These are phyloP conservation scores for Wickerhamiella sorbophila DNA, from an alignment of 805 yeast genomes.

Conservation along the genomic window DNA sequence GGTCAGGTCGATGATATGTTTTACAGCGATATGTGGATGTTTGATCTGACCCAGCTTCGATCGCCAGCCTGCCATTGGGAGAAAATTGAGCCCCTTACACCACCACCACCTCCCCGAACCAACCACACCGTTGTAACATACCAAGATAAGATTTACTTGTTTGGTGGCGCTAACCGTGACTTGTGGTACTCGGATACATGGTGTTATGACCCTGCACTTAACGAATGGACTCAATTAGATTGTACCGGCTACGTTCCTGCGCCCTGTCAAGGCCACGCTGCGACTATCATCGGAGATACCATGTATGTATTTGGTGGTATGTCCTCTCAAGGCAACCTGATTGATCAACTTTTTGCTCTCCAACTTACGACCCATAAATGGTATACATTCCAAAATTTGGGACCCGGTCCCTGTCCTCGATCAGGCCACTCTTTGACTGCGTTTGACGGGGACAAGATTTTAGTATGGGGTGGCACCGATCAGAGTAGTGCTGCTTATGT, in stretches of 20 bases:
- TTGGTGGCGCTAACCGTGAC: slow-evolving; percentile 81
- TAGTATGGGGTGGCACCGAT: slow-evolving; percentile 76
- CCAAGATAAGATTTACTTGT: slow-evolving; percentile 66
- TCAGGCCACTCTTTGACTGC: slow-evolving; percentile 85
- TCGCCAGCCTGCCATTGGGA: slow-evolving; percentile 80
- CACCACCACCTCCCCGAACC: slow-evolving; percentile 46
- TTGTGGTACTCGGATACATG: slow-evolving; percentile 63
- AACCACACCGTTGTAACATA: slow-evolving; percentile 80
- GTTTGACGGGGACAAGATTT: slow-evolving; percentile 47
- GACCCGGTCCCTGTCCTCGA: slow-evolving; percentile 61
- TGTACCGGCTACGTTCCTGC: slow-evolving; percentile 68
- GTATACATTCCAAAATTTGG: slow-evolving; percentile 45
- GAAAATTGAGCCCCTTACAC: slow-evolving; percentile 39
- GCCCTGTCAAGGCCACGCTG: slow-evolving; percentile 84
- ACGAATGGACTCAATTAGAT: slow-evolving; percentile 56
- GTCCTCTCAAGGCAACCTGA: slow-evolving; percentile 52
- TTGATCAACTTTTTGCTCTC: slow-evolving; percentile 55
- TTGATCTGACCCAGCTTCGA: slow-evolving; percentile 76
- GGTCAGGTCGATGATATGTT: slow-evolving; percentile 80
- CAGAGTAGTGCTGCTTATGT: slow-evolving; percentile 47
- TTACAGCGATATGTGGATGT: slow-evolving; percentile 72
- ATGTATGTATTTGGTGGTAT: slow-evolving; percentile 87
- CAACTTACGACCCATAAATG: slow-evolving; percentile 60
- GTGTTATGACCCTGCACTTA: slow-evolving; percentile 55
- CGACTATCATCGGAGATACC: slow-evolving; percentile 61